Evolutionary conservation across 2,329 filamentous ascomycete species (phyloP).

Genomic region (Alternaria consortialis): DNA sequence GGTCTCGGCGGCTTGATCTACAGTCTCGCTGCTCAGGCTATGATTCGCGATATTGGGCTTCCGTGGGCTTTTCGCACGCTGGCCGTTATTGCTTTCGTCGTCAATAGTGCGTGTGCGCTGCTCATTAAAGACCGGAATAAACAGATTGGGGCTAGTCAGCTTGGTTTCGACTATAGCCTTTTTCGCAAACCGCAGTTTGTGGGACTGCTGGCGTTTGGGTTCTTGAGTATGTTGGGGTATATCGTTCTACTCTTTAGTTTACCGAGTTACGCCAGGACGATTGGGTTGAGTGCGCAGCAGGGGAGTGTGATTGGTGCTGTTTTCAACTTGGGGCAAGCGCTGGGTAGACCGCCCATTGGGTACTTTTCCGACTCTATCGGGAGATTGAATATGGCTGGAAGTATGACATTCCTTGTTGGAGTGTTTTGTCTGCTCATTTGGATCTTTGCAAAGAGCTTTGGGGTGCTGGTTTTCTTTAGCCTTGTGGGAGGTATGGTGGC

Average conservation of each 20-base stretch:
- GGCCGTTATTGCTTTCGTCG: conserved; percentile 69
- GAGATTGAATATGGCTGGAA: conserved; percentile 74
- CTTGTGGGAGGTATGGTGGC: conserved; percentile 72
- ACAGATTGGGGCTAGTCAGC: conserved; percentile 68
- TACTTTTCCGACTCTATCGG: conserved; percentile 75
- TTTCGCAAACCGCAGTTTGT: conserved; percentile 70
- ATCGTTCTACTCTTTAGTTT: conserved; percentile 79
- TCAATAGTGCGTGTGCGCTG: conserved; percentile 70
- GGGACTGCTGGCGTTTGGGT: conserved; percentile 72
- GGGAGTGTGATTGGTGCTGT: conserved; percentile 77
- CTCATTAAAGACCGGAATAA: conserved; percentile 77
- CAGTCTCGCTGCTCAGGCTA: conserved; percentile 71
- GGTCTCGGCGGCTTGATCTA: conserved; percentile 79
- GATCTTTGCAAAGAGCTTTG: conserved; percentile 74
- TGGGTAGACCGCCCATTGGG: conserved; percentile 77
- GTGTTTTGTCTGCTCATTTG: conserved; percentile 75
- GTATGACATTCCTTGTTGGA: conserved; percentile 70
- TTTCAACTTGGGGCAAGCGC: conserved; percentile 71
- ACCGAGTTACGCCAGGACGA: conserved; percentile 74
- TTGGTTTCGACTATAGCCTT: conserved; percentile 69
- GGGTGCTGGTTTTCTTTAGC: conserved; percentile 75
- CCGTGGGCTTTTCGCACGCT: conserved; percentile 73
- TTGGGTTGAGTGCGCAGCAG: conserved; percentile 73
- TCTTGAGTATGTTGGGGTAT: conserved; percentile 77
- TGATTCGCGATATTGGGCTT: conserved; percentile 71